Evolutionary conservation across 352 stramenopile species (phyloP), one percentile per base, ranked within the genome.

Genomic region (Globisporangium splendens): DNA sequence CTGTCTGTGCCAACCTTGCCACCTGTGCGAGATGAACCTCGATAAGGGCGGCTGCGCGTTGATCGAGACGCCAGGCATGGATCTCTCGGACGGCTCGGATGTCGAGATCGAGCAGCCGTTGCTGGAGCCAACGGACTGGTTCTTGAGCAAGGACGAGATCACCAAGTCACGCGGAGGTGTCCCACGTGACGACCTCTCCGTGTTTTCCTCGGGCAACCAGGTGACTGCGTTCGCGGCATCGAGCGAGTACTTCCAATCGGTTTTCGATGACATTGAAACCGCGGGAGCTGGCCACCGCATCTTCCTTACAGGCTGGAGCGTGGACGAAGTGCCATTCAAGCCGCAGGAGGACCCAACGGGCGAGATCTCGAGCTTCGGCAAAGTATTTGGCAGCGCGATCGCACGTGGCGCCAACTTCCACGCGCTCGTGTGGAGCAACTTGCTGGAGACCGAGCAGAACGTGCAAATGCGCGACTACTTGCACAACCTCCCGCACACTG

Each of bases 401-500:
- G 49, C 68, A n/a, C 68, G 67, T 11, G 63, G 71, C 8, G 70
- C 76, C 5, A 72, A 82, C 35, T 74, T 80, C 49, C 70, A 79
- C 43, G 70, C 80, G 54, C 70, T 90, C 39, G 68, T 81, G 13
- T 90, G 80, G 80, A 73, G 70, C 39, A 92, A 90, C 46, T 47
- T 86, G 18, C 71, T 81, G 10, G 76, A 90, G 21, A 65, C 68
- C 0, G 61, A 69, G 0, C 75, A 85, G 54, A 89, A 88, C 50
- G 60, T 84, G 41, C 63, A 73, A 33, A 70, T 86, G 46, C 77
- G 74, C n/a, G 70, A 86, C 50, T 59, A 70, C 18, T 64, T 86
- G 52, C 86, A 89, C 56, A 49, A 69, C 41, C 38, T 78, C 46
- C 54, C 54, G 33, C 41, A 66, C 7, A 20, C 39, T 0, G 66